Conservation (phyloP, 164 flowering plant species). For the Liriodendron chinense region DNA sequence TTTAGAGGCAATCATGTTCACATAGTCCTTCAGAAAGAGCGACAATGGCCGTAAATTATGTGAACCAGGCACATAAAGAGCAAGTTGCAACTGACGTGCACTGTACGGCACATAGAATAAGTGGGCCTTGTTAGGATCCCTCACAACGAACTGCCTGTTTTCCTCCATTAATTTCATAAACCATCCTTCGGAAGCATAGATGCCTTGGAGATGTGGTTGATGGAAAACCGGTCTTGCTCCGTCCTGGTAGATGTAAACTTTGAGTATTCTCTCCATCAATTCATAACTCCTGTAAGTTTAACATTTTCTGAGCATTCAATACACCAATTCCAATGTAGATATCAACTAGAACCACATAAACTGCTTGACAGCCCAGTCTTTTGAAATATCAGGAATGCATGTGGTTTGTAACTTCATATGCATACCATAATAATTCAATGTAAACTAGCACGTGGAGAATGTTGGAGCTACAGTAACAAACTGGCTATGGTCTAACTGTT, state of each 20-base stretch:
- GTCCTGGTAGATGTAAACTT: slow-evolving; percentile 24
- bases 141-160: slow-evolving; percentile 22
- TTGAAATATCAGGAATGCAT: neutral
- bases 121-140: slow-evolving; percentile 25
- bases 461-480: too few species aligned
- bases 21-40: slow-evolving; percentile 23
- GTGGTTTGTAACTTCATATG: neutral
- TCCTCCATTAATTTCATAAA: slow-evolving; percentile 25
- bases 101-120: slow-evolving; percentile 28
- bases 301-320: neutral
- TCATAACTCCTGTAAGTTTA: slow-evolving; percentile 26
- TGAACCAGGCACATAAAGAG: slow-evolving; percentile 25
- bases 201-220: slow-evolving; percentile 22
- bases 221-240: slow-evolving; percentile 26
- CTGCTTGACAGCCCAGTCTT: neutral
- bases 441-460: neutral
- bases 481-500: too few species aligned
- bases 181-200: slow-evolving; percentile 34
- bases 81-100: slow-evolving; percentile 20
- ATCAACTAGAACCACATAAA: neutral
- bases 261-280: slow-evolving; percentile 24
- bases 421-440: too few species aligned
- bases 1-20: slow-evolving; percentile 23
- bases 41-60: slow-evolving; percentile 25
- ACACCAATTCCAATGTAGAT: neutral